Evolutionary conservation across 2,329 filamentous ascomycete species (phyloP), one percentile per base, ranked within the genome.

Genomic region (Exutisphaerella laricina): DNA sequence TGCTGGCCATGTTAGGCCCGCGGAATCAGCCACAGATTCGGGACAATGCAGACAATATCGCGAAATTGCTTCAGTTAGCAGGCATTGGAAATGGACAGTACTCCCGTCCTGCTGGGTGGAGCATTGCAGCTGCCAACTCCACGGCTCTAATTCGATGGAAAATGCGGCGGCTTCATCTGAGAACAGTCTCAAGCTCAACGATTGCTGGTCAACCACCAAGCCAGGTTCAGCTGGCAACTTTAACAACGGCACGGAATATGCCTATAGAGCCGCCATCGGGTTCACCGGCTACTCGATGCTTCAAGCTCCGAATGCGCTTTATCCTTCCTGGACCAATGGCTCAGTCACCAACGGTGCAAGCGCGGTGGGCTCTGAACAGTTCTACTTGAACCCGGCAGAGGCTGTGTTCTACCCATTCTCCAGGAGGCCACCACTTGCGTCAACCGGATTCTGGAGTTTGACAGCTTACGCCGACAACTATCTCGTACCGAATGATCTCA

Each of bases 371-470:
- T 16, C 14, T 20, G 31, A 34, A 6, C 14, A 34, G 14, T 34
- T 3, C 23, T 26, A 18, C 31, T 20, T 12, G 31, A n/a, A 34
- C 13, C 14, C 18, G 3, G n/a, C 32, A 22, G 34, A 40, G 6
- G 38, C 45, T 12, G 22, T 43, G 13, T 20, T 55, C n/a, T 46
- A 53, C 22, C 55, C 50, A 20, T 56, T 57, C 43, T 43, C 40
- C 8, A 28, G 50, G 6, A 48, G 42, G 35, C 53, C 54, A 2
- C 45, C 44, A 9, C 37, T 57, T 12, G 31, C 32, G 16, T 14
- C 20, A 12, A 34, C 39, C 13, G 53, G 53, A 1, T 57, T 55
- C 30, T 57, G 54, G 54, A 54, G 49, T 28, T 22, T 56, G 34
- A 54, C 54, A 1, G 42, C 45, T 3, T 57, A 57, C 28, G 42